phyloP scores from a whole-genome alignment of 2,329 filamentous ascomycete species.

The Myriosclerotinia curreyana region DNA sequence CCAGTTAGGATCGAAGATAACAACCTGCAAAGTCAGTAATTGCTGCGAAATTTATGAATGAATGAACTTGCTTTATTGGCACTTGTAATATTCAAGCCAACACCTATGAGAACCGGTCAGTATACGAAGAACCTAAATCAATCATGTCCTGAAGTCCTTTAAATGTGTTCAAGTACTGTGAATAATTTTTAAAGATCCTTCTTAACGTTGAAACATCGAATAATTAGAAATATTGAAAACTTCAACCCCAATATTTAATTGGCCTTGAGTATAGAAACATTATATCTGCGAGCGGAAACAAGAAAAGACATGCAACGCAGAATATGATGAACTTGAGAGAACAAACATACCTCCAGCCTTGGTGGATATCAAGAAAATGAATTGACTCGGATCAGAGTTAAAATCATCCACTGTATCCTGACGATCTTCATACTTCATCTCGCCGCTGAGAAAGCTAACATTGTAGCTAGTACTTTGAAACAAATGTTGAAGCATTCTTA shows the following conservation, averaged over 20 bases:
- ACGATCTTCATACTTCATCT: slow-evolving; percentile 78
- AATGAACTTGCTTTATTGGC: slow-evolving; percentile 76
- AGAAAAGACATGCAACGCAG: background rate
- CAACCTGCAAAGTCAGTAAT: slow-evolving; percentile 39
- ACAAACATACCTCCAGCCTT: slow-evolving; percentile 64
- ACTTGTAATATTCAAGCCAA: slow-evolving; percentile 93
- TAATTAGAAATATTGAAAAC: too few species aligned
- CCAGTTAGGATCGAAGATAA: slow-evolving; percentile 97
- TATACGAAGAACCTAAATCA: background rate
- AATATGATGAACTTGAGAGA: background rate
- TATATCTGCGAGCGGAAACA: background rate
- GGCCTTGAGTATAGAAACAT: background rate
- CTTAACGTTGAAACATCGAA: background rate
- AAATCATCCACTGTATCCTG: slow-evolving; percentile 82
- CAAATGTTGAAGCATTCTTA: slow-evolving; percentile 79
- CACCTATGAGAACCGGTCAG: slow-evolving; percentile 44
- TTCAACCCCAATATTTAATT: too few species aligned
- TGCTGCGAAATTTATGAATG: background rate
- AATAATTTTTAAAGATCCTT: too few species aligned
- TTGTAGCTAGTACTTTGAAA: slow-evolving; percentile 89
- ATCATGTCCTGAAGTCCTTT: background rate
- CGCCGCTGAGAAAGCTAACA: slow-evolving; percentile 85
- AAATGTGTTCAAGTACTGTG: too few species aligned
- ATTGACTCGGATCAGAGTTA: slow-evolving; percentile 81
- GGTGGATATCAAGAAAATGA: slow-evolving; percentile 94